Evolutionary conservation across 1,284 basidiomycete genomes (phyloP).

Genomic region (Microbotryum silenes-acaulis): DNA sequence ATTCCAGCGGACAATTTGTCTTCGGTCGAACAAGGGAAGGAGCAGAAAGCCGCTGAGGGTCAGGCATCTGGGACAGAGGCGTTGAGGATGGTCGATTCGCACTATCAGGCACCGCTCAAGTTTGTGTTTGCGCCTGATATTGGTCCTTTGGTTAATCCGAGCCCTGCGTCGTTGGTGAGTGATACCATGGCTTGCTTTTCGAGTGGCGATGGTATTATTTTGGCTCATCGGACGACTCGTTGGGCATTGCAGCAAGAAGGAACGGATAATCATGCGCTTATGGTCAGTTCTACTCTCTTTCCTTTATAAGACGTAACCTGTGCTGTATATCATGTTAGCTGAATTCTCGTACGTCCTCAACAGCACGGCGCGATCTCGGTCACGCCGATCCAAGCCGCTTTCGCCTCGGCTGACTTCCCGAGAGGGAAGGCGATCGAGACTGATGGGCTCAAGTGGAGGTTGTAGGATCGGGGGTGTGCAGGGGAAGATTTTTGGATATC

Average conservation of each 20-base stretch:
- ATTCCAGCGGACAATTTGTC: slow-evolving; percentile 6
- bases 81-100: slow-evolving; percentile 17
- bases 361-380: slow-evolving; percentile 59
- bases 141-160: slow-evolving; percentile 57
- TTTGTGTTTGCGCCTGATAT: slow-evolving; percentile 80
- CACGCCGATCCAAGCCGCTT: slow-evolving; percentile 63
- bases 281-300: not conserved
- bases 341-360: not conserved
- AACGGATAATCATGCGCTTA: slow-evolving; percentile 72
- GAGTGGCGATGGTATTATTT: not conserved
- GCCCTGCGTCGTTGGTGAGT: slow-evolving; percentile 50
- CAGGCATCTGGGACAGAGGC: not conserved
- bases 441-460: slow-evolving; percentile 11
- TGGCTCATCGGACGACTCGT: not conserved
- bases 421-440: slow-evolving; percentile 1
- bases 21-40: not conserved
- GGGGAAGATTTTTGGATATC: no score
- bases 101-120: slow-evolving; percentile 43
- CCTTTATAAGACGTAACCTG: no score
- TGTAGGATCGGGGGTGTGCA: not conserved
- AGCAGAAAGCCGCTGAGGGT: not conserved
- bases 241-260: slow-evolving; percentile 44
- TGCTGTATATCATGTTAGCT: not conserved
- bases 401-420: slow-evolving; percentile 46
- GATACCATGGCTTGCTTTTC: not conserved